Base-by-base conservation (phyloP, 2,329 filamentous ascomycete species). In the Beauveria sp. region DNA sequence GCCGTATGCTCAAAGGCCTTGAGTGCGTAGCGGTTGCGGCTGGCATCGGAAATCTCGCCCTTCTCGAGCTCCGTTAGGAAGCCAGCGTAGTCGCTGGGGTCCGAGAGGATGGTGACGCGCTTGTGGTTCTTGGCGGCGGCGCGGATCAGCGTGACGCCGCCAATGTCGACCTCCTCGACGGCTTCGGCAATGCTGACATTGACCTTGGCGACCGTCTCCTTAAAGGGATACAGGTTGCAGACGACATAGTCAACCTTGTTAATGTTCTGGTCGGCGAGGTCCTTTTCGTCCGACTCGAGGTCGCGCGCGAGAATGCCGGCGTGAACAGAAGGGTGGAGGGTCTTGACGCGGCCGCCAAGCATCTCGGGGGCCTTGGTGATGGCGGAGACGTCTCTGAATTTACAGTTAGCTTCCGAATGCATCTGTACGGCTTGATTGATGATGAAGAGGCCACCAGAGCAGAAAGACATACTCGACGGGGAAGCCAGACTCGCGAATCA, bases 201-300 rank as follows among this genome's bases (percentile, higher is more conserved):
- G 80, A 96, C 87, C 83, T 97, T 96, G 70, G 92, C 89, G 69
- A 99, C 88, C 38, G 95, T 99, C 75, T 98, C 93, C 81, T 97
- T 97, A 87, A 99, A 99, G 14, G 95, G 95, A 77, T 99, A 98
- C 61, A 99, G 84, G 80, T 99, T 99, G 88, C 95, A 98, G 74
- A 99, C 89, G 69, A 96, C 91, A 70, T 88, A 96, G 83, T 96
- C 91, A 64, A 96, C 91, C 80, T 96, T 96, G 80, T 90, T 84
- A 75, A 96, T 96, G 78, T 92, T 95, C 79, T 96, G 91, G 76
- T 95, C 90, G 57, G 91, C 91, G 55, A 99, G 88, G 73, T 99
- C 95, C 78, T 96, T 96, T 79, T 98, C 91, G 77, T 99, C 95
- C 16, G 93, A 93, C 67, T 90, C 92, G 67, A 98, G 88, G 77